Percentiles rank a stretch among this genome's conserved stretches.
These are phyloP conservation scores for Phoma herbarum DNA, from an alignment of 2,329 filamentous ascomycete genomes.

Conservation along the genomic window DNA sequence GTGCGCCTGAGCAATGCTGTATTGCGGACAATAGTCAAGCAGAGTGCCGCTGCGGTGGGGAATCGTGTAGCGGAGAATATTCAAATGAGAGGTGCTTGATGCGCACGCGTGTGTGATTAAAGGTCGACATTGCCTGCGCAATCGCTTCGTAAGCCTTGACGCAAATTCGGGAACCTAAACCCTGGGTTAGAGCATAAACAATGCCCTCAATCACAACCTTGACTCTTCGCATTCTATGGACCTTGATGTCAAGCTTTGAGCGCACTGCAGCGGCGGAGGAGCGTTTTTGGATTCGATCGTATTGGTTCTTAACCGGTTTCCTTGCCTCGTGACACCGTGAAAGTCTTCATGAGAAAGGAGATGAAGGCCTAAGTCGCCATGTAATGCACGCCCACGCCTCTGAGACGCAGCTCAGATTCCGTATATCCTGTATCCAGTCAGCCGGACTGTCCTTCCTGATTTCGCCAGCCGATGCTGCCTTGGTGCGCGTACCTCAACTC, in stretches of 20 bases:
- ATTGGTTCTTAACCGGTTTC: conserved; percentile 39
- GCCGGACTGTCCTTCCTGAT: conserved; percentile 6
- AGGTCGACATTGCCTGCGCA: neutral
- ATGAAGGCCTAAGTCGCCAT: conserved; percentile 41
- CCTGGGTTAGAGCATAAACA: neutral
- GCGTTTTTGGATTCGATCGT: conserved; percentile 42
- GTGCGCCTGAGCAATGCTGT: no score
- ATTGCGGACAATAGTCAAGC: no score
- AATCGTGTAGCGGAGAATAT: neutral
- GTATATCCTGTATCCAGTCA: conserved; percentile 40
- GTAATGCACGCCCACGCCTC: conserved; percentile 40
- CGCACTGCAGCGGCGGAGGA: conserved; percentile 10
- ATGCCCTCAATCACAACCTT: neutral
- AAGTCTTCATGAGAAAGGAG: conserved; percentile 38
- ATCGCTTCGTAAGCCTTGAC: neutral
- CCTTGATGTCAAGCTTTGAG: neutral
- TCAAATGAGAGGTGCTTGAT: neutral
- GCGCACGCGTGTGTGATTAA: neutral
- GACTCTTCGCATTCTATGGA: neutral
- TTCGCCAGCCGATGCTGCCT: neutral
- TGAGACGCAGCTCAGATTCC: conserved; percentile 39
- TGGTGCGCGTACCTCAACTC: conserved; percentile 44
- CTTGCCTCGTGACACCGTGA: conserved; percentile 47
- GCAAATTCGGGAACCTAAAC: neutral
- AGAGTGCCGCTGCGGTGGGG: neutral